Evolutionary conservation across 306 rosid genomes (phyloP).

Genomic region (Malus sieversii): DNA sequence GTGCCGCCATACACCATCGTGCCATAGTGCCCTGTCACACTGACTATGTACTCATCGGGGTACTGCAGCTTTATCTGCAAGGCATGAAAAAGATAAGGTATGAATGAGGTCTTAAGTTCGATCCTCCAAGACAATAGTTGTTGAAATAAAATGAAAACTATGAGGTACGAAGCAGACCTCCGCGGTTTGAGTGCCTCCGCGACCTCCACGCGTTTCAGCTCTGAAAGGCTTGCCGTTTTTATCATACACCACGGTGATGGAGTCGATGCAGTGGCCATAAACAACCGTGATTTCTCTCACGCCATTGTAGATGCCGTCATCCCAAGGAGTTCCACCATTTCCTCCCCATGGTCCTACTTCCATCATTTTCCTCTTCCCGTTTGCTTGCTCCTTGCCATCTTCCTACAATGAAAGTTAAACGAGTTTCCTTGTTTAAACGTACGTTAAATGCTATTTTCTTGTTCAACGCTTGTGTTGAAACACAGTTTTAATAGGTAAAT

Average conservation of each 20-base stretch:
- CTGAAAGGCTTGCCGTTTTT: conserved; percentile 41
- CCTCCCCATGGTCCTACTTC: conserved; percentile 66
- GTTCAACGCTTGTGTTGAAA: not conserved
- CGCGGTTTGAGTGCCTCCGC: conserved; percentile 40
- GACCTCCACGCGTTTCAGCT: conserved; percentile 51
- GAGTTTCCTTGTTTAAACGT: not conserved
- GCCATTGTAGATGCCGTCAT: conserved; percentile 50
- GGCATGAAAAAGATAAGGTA: not conserved
- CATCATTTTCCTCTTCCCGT: conserved; percentile 26
- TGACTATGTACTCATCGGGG: conserved; percentile 40
- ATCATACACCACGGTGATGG: conserved; percentile 47
- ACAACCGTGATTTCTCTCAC: conserved; percentile 43
- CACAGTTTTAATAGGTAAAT: not conserved
- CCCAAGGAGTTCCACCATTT: conserved; percentile 56
- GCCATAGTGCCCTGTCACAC: conserved; percentile 46
- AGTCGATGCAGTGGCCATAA: conserved; percentile 47
- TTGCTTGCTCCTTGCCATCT: conserved; percentile 21
- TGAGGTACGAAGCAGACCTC: conserved; percentile 21
- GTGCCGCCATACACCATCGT: conserved; percentile 28
- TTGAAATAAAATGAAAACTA: not conserved
- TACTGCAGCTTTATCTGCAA: conserved; percentile 46
- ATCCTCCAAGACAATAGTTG: not conserved
- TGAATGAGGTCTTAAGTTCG: not conserved
- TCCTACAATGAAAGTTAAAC: conserved; percentile 1
- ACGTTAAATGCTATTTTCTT: not conserved